Evolutionary conservation across 164 flowering plant genomes (phyloP).

Genomic region (Santalum album): DNA sequence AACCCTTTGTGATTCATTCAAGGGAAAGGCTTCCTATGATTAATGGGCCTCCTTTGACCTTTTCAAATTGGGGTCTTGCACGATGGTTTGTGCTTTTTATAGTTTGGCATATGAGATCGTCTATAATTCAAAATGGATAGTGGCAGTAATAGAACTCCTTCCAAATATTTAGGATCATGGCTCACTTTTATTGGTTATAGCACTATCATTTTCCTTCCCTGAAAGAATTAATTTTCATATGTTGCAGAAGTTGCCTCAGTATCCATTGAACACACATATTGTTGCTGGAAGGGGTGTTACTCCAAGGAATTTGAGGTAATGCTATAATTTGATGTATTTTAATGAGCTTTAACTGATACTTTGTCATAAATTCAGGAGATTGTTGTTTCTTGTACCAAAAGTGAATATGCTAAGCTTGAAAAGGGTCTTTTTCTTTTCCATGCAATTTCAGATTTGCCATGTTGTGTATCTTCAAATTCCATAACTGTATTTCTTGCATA

Average conservation of each 20-base stretch:
- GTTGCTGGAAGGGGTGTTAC: constrained; percentile 42
- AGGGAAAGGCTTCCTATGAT: no score
- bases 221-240: no score
- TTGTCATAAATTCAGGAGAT: constrained; percentile 23
- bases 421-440: constrained; percentile 41
- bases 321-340: not conserved
- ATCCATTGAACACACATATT: constrained; percentile 74
- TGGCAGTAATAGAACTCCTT: no score
- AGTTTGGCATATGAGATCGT: no score
- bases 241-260: constrained; percentile 70
- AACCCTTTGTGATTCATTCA: no score
- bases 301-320: constrained; percentile 35
- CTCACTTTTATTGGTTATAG: not conserved
- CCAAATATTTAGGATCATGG: no score
- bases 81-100: no score
- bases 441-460: constrained; percentile 75
- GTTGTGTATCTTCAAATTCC: constrained; percentile 22
- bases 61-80: no score
- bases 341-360: no score
- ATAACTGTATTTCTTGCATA: not conserved
- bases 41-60: no score
- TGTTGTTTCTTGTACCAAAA: constrained; percentile 43
- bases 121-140: no score
- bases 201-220: no score
- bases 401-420: constrained; percentile 17